Evolutionary conservation across 345 rosid genomes (phyloP), one percentile per base, ranked within the genome.

Genomic region (Moringa oleifera): DNA sequence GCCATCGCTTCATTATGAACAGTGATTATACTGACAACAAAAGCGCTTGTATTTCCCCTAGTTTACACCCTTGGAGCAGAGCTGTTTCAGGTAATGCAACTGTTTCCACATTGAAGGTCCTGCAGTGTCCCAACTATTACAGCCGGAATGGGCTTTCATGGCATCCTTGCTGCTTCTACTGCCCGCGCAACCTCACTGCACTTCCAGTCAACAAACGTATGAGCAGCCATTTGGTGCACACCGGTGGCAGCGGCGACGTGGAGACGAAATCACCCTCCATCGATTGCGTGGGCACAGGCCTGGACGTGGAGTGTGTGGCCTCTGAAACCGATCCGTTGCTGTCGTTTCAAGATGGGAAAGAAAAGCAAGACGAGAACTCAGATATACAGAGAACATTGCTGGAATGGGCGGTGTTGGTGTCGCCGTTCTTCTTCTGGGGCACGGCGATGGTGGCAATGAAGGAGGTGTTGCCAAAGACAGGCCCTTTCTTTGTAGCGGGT

Each of bases 371-470:
- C 21, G 58, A 56, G 33, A 28, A 28, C 3, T 2, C 33, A 28
- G 33, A 15, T 9, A 41, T 41, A 41, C 47, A 18, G 37, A 46
- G 16, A 53, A 24, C 7, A 24, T 20, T 52, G 54, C 41, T 75
- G 70, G 88, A 88, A 64, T 76, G 81, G 90, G 79, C 69, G 36
- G 83, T 89, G 60, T 66, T 93, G 89, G 78, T 89, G 12, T 89
- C 97, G 10, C 97, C 98, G 0, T 93, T 93, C 82, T 90, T 93
- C 84, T 93, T 89, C 58, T 87, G 98, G 98, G 98, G 97, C 19
- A 87, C 98, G 18, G 90, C 96, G 0, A 93, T 93, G 98, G 98
- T 89, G 70, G 98, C 98, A 18, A 93, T 89, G 98, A 93, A 93
- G 70, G 90, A 86, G 79, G 94, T 93, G 11, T 79, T 89, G 68